phyloP scores from a whole-genome alignment of 1,284 basidiomycete species.

The Ganoderma boninense region DNA sequence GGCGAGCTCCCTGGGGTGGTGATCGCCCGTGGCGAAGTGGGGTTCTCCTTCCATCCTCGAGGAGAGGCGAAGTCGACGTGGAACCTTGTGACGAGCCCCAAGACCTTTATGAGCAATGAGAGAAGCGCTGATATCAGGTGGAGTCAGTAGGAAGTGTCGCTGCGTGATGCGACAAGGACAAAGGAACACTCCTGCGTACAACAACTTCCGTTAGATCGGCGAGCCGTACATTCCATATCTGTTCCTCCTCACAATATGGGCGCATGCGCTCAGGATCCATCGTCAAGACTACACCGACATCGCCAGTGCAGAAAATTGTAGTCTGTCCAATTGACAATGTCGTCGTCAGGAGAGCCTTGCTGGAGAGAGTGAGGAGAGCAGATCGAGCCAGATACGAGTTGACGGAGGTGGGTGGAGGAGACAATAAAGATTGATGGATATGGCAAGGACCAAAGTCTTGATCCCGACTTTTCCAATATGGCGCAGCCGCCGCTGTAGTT shows the following conservation, averaged over 20 bases:
- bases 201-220: not conserved
- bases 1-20: not conserved
- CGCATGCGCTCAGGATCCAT: not conserved
- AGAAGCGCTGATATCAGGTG: constrained; percentile 3
- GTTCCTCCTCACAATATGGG: not conserved
- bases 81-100: not conserved
- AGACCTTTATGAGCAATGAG: not conserved
- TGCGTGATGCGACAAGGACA: not conserved
- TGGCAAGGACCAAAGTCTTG: not conserved
- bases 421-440: constrained; percentile 11
- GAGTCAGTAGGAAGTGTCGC: not conserved
- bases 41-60: not conserved
- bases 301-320: not conserved
- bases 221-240: not conserved
- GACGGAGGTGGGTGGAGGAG: not conserved
- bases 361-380: not conserved
- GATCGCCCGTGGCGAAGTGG: not conserved
- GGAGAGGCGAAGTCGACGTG: not conserved
- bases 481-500: not conserved
- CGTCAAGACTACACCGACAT: not conserved
- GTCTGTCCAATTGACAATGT: constrained; percentile 1
- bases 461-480: not conserved
- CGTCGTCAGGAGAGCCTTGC: constrained; percentile 8
- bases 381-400: constrained; percentile 7
- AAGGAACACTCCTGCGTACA: not conserved